phyloP scores from a whole-genome alignment of 306 rosid species.

The Sechiopsis laciniata region DNA sequence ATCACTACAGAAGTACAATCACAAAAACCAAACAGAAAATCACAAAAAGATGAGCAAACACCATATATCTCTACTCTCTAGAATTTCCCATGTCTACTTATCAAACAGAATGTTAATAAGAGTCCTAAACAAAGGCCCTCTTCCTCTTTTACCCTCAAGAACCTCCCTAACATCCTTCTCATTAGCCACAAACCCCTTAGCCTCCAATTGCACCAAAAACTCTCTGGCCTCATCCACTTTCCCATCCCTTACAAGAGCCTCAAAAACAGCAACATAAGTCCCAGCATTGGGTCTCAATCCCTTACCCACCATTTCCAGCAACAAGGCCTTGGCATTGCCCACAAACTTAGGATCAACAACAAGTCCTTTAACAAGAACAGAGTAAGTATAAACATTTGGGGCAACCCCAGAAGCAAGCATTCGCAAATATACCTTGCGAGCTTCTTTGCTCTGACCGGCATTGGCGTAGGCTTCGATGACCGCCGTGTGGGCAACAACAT shows the following conservation, averaged over 20 bases:
- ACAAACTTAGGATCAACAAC: slow-evolving; percentile 29
- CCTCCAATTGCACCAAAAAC: slow-evolving; percentile 46
- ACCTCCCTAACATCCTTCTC: slow-evolving; percentile 50
- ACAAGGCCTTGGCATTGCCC: slow-evolving; percentile 42
- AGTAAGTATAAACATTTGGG: slow-evolving; percentile 65
- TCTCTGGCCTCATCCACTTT: slow-evolving; percentile 44
- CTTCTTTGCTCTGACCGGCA: slow-evolving; percentile 56
- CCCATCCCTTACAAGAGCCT: slow-evolving; percentile 43
- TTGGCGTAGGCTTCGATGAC: slow-evolving; percentile 58
- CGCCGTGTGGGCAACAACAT: slow-evolving; percentile 67
- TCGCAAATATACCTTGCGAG: slow-evolving; percentile 51
- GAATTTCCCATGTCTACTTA: slow-evolving; percentile 29
- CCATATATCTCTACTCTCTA: background rate
- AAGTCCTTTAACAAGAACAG: slow-evolving; percentile 53
- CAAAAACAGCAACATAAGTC: slow-evolving; percentile 47
- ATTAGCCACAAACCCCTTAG: slow-evolving; percentile 48
- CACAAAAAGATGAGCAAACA: background rate
- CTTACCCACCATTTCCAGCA: slow-evolving; percentile 63
- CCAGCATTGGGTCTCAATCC: slow-evolving; percentile 62
- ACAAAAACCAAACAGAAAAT: background rate
- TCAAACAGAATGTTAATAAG: slow-evolving; percentile 54
- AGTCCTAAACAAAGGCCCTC: slow-evolving; percentile 36
- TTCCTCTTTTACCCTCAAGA: slow-evolving; percentile 34
- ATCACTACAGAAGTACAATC: background rate
- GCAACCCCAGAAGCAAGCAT: slow-evolving; percentile 68